Evolutionary conservation across 192 early-diverging fungal genomes (phyloP).

Genomic region (Coemansia sp.): DNA sequence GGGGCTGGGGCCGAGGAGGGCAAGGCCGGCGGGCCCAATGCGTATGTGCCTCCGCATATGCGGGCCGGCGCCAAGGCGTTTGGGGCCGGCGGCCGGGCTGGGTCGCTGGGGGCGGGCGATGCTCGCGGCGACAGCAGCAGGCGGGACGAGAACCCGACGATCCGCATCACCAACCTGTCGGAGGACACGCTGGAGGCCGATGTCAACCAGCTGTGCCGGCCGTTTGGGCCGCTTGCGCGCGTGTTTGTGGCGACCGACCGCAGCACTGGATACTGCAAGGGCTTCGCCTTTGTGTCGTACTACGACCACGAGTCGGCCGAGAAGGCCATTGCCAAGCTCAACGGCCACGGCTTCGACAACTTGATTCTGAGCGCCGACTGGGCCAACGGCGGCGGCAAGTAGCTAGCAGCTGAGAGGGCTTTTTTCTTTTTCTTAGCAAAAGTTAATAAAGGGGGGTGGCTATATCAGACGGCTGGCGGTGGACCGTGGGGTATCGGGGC

Average conservation of each 20-base stretch:
- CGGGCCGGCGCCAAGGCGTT: constrained; percentile 60
- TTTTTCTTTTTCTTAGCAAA: background rate
- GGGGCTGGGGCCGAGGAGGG: constrained; percentile 27
- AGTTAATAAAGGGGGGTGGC: background rate
- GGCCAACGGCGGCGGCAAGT: constrained; percentile 49
- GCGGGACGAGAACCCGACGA: constrained; percentile 67
- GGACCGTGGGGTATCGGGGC: constrained; percentile 24
- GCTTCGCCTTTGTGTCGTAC: constrained; percentile 94
- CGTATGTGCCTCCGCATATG: constrained; percentile 88
- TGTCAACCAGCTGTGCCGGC: constrained; percentile 81
- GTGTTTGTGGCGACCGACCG: constrained; percentile 86
- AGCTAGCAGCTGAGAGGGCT: background rate
- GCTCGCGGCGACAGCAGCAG: constrained; percentile 32
- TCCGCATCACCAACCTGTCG: constrained; percentile 96
- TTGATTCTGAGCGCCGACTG: constrained; percentile 90
- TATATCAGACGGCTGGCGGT: constrained; percentile 1
- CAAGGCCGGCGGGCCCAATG: constrained; percentile 48
- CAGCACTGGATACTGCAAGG: constrained; percentile 83
- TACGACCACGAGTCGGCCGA: constrained; percentile 77
- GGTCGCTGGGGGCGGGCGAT: constrained; percentile 34
- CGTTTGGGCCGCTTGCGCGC: constrained; percentile 81
- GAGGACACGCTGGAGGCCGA: constrained; percentile 89
- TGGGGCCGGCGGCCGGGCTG: constrained; percentile 11
- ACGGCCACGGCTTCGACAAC: constrained; percentile 96
- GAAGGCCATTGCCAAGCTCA: constrained; percentile 77